Evolutionary conservation across 306 rosid species (phyloP).

Genomic region (Cucurbita argyrosperma): DNA sequence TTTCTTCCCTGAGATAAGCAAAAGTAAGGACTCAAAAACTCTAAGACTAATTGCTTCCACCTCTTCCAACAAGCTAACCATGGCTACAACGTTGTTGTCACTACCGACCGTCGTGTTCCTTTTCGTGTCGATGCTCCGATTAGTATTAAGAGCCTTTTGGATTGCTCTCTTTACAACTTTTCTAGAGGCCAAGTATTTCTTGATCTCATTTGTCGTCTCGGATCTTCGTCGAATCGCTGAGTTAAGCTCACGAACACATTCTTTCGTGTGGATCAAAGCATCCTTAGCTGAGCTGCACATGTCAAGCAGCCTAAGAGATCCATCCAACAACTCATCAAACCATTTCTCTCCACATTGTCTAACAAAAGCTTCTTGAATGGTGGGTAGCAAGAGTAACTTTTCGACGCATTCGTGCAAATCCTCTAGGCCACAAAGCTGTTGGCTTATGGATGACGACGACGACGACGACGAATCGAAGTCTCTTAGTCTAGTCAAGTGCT

Average conservation of each 20-base stretch:
- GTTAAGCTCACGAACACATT: constrained; percentile 30
- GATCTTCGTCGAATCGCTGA: constrained; percentile 32
- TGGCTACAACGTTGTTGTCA: constrained; percentile 10
- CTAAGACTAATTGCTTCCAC: constrained; percentile 18
- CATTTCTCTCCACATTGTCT: constrained; percentile 22
- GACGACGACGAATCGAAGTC: constrained; percentile 7
- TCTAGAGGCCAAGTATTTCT: constrained; percentile 30
- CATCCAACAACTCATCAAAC: constrained; percentile 36
- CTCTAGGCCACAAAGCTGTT: constrained; percentile 17
- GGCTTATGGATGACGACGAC: constrained; percentile 14
- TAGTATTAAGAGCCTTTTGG: constrained; percentile 20
- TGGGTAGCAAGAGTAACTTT: constrained; percentile 25
- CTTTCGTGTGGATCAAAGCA: constrained; percentile 37
- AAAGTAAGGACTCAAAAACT: constrained; percentile 30
- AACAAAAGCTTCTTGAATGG: constrained; percentile 27
- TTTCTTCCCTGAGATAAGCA: constrained; percentile 20
- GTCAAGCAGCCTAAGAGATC: constrained; percentile 27
- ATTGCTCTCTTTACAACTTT: constrained; percentile 32
- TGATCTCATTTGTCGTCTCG: constrained; percentile 18
- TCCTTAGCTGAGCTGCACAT: constrained; percentile 35
- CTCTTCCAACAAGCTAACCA: constrained; percentile 18
- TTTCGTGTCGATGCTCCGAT: constrained; percentile 12
- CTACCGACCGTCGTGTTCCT: neutral
- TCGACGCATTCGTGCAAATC: constrained; percentile 34
- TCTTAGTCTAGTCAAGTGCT: constrained; percentile 18